Evolutionary conservation across 1,284 basidiomycete species (phyloP).

Genomic region (Athelia psychrophila): DNA sequence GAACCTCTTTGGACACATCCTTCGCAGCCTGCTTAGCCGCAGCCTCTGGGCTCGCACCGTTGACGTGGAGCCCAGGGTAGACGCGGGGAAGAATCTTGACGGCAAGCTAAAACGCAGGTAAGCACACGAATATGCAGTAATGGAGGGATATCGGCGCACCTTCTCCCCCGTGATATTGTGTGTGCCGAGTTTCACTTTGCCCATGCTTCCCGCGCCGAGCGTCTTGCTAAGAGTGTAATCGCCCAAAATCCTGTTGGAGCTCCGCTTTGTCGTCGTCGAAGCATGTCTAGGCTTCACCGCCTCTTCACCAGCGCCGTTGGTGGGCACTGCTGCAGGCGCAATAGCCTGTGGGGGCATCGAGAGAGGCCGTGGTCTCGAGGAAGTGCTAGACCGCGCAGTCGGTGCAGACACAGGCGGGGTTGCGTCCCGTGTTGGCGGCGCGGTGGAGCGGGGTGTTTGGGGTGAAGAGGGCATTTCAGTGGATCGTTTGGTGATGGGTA

Average conservation of each 20-base stretch:
- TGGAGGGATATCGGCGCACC: slow-evolving; percentile 44
- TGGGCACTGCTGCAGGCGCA: slow-evolving; percentile 27
- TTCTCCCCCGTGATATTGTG: slow-evolving; percentile 91
- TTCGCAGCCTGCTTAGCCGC: slow-evolving; percentile 83
- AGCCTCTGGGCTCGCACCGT: slow-evolving; percentile 50
- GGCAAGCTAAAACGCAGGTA: slow-evolving; percentile 65
- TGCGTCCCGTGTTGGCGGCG: slow-evolving; percentile 12
- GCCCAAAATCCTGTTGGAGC: slow-evolving; percentile 71
- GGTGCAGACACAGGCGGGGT: slow-evolving; percentile 18
- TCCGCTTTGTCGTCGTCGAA: slow-evolving; percentile 16
- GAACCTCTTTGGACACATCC: slow-evolving; percentile 94
- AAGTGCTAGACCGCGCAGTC: neutral
- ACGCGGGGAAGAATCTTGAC: slow-evolving; percentile 97
- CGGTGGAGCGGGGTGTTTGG: slow-evolving; percentile 16
- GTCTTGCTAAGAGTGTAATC: slow-evolving; percentile 98
- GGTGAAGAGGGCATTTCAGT: slow-evolving; percentile 11
- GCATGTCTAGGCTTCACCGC: slow-evolving; percentile 17
- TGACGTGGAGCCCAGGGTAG: slow-evolving; percentile 46
- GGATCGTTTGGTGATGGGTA: slow-evolving; percentile 24
- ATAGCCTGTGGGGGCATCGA: slow-evolving; percentile 66
- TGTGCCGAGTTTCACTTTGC: slow-evolving; percentile 96
- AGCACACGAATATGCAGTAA: slow-evolving; percentile 7
- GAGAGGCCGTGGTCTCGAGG: slow-evolving; percentile 53
- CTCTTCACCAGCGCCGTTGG: slow-evolving; percentile 27
- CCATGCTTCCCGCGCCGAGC: slow-evolving; percentile 97